Base-by-base conservation (phyloP, 2,329 filamentous ascomycete genomes). In the Colletotrichum coccodes region DNA sequence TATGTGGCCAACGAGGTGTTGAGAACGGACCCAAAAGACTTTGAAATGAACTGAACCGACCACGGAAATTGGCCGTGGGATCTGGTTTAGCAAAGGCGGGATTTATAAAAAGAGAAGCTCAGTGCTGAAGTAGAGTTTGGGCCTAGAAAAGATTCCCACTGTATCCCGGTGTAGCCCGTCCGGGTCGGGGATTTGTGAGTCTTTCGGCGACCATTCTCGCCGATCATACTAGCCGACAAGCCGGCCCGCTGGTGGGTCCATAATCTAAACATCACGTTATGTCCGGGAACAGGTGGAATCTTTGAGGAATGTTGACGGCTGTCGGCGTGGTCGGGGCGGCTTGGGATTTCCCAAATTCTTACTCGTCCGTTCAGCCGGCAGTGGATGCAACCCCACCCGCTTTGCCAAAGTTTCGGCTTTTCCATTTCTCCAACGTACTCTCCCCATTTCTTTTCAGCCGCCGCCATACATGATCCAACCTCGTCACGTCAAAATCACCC, bases 261-360 rank as follows among this genome's bases (percentile, higher is more conserved):
- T 8, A 30, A 9, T 30, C 11, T n/a, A 5, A 26, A 44, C 6
- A 32, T 21, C 36, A 57, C 23, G 53, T n/a, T 28, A 44, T 23
- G 28, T 21, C 46, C 11, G 8, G 18, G 11, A 18, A 4, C 2
- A 57, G 7, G 38, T 32, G 26, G 4, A 46, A 46, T 18, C 30
- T 57, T 57, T 32, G 12, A 9, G 12, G 4, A 8, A 57, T 9
- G 14, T 16, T 30, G 16, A 11, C 57, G 57, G 57, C 57, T 60
- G 8, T 60, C 57, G 57, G 57, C 21, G 44, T 38, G n/a, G 23
- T 60, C 57, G 57, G 53, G 12, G 32, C 44, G 57, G 44, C 57
- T 36, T 34, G 28, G 11, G 26, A 26, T 6, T 38, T 11, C 18
- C 21, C 2, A 18, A 18, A 59, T 12, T 7, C 26, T 36, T 7